Base-by-base conservation (phyloP, 2,329 filamentous ascomycete species). In the Diaporthe citri region DNA sequence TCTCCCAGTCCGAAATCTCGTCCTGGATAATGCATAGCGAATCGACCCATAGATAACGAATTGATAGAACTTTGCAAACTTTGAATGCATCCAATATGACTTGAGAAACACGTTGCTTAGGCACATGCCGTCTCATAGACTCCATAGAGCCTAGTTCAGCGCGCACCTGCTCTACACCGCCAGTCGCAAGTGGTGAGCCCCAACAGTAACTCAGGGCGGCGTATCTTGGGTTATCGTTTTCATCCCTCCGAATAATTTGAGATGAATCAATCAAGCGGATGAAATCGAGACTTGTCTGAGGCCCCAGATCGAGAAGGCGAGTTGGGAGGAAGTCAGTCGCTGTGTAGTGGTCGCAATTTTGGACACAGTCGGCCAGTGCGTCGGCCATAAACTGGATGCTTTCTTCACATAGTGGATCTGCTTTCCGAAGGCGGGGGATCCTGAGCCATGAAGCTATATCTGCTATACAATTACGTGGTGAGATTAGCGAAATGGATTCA, bases 21-120 rank as follows among this genome's bases (percentile, higher is more conserved):
- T 73, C 76, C 55, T 79, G 78, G 25, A 78, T 36, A 72, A 79
- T 79, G 66, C 78, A 79, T 5, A 80, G 55, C 1, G 77, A 78
- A 71, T 80, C 79, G 39, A 80, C 79, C 78, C 78, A 79, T 2
- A 79, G 48, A 48, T 77, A 79, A 4, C 31, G 64, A 4, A 76
- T 2, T 17, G 28, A 56, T 20, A 56, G 28, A 28, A 28, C 25
- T 20, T 31, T 56, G 52, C 25, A 56, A 17, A 56, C 52, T 56
- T 56, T 31, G 15, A 56, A 20, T 15, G 52, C 52, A 15, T 56
- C 52, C 52, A 56, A 56, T 20, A 34, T 56, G 20, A 20, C 52
- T 34, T 7, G 28, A 56, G 52, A 8, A 31, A 56, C 7, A 34
- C 9, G 15, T 3, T 17, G 1, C 15, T 15, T 7, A 34, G 25